Conservation (phyloP, 1,284 basidiomycete genomes). For the Cutaneotrichosporon dermatis region DNA sequence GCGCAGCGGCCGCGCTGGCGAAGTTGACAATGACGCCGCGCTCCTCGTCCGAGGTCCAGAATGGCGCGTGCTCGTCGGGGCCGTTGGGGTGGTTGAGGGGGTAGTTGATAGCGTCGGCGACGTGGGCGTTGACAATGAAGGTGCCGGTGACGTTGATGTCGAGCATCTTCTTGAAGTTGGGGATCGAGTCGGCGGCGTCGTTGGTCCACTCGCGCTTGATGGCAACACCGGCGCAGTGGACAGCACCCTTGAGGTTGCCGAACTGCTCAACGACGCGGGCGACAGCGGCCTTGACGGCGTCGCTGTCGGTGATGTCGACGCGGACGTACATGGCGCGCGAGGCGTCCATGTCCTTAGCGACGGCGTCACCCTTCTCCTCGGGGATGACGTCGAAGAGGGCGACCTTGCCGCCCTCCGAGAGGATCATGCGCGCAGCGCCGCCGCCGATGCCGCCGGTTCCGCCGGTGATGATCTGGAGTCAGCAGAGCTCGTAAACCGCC, state of each 20-base stretch:
- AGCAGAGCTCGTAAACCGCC: not conserved
- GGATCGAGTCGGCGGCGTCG: conserved; percentile 36
- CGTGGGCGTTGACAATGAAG: conserved; percentile 40
- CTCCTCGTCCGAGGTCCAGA: conserved; percentile 40
- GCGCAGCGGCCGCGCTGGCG: conserved; percentile 38
- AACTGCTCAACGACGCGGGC: conserved; percentile 20
- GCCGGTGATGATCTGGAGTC: conserved; percentile 28
- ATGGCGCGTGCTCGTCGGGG: conserved; percentile 23
- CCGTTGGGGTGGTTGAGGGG: conserved; percentile 32
- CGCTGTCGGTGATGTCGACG: conserved; percentile 34
- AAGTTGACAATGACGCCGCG: conserved; percentile 46
- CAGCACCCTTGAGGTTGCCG: conserved; percentile 35
- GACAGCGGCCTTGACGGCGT: conserved; percentile 30
- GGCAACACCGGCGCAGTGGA: conserved; percentile 43
- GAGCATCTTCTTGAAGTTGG: conserved; percentile 42
- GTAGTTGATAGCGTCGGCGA: conserved; percentile 44
- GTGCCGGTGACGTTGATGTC: conserved; percentile 42
- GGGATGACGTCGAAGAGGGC: conserved; percentile 35
- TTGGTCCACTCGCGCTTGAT: conserved; percentile 40
- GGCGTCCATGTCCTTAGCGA: conserved; percentile 19
- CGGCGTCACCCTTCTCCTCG: conserved; percentile 24
- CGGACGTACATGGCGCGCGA: conserved; percentile 26
- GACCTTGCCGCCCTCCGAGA: conserved; percentile 27
- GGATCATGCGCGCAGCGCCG: conserved; percentile 23
- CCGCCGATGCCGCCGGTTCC: conserved; percentile 37